A percentile compares a stretch with the other conserved stretches of the same genome.
These are phyloP conservation scores for Colletotrichum sp. DNA, from an alignment of 2,329 filamentous ascomycete species.

Conservation along the genomic window DNA sequence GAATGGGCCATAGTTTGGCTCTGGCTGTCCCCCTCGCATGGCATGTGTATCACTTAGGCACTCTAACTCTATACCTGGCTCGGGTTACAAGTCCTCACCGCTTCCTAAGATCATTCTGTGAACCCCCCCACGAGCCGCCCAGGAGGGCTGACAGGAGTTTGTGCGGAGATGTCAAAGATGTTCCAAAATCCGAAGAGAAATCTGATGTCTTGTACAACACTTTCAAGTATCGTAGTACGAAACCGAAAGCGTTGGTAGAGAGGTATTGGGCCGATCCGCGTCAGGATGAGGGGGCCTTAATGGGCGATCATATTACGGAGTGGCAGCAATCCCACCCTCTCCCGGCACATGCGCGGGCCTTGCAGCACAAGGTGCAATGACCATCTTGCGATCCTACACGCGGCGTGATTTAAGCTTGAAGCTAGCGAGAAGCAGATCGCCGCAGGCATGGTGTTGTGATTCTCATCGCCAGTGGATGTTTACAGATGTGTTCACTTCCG, in stretches of 20 bases:
- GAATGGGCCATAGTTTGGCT: background rate
- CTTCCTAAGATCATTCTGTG: background rate
- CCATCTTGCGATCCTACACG: background rate
- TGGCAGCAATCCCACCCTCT: background rate
- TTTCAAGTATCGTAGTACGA: background rate
- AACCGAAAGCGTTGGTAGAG: background rate
- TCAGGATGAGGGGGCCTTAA: background rate
- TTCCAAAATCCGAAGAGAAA: background rate
- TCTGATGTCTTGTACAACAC: background rate
- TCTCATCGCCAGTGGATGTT: background rate
- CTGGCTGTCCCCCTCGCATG: background rate
- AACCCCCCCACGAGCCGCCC: background rate
- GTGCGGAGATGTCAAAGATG: background rate
- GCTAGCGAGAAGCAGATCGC: background rate
- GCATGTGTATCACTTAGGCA: background rate
- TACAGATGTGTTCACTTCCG: background rate
- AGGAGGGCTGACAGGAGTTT: background rate
- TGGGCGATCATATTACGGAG: background rate
- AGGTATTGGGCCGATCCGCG: background rate
- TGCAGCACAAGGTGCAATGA: background rate
- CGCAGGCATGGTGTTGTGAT: background rate
- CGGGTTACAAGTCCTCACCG: background rate
- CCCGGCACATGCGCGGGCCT: background rate
- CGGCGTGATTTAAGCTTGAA: constrained; percentile 6
- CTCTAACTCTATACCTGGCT: background rate